phyloP scores from a whole-genome alignment of 768 basidiomycete species.

The Astraeus odoratus region DNA sequence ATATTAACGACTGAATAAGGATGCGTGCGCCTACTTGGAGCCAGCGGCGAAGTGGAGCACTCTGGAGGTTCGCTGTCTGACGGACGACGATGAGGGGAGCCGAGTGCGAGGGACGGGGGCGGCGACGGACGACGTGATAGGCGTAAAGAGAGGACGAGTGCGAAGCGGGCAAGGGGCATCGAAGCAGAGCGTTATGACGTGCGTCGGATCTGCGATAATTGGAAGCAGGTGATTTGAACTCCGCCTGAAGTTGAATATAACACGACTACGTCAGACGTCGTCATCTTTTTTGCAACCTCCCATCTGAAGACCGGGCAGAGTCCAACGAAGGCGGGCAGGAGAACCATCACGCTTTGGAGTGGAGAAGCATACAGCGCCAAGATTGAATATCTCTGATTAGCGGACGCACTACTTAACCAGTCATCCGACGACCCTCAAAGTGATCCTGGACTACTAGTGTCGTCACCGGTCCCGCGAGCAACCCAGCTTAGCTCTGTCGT shows the following conservation, averaged over 20 bases:
- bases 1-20: no score
- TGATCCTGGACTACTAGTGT: slow-evolving; percentile 15
- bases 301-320: slow-evolving; percentile 26
- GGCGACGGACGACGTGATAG: no score
- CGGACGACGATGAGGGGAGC: no score
- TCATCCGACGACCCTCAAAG: no score
- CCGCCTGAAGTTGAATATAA: slow-evolving; percentile 38
- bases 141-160: no score
- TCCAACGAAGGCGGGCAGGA: slow-evolving; percentile 16
- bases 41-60: no score
- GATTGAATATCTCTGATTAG: background rate
- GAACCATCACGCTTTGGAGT: background rate
- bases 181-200: no score
- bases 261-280: slow-evolving; percentile 39
- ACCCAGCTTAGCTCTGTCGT: slow-evolving; percentile 20
- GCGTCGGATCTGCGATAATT: slow-evolving; percentile 31
- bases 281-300: slow-evolving; percentile 32
- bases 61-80: no score
- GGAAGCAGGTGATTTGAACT: slow-evolving; percentile 28
- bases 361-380: slow-evolving; percentile 7
- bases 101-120: no score
- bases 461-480: no score
- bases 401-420: no score
- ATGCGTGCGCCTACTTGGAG: no score
- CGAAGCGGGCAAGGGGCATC: slow-evolving; percentile 11